A percentile compares a stretch with the other conserved stretches of the same genome.
These are phyloP conservation scores for Citropsis articulata DNA, from an alignment of 345 rosid species.

Conservation along the genomic window DNA sequence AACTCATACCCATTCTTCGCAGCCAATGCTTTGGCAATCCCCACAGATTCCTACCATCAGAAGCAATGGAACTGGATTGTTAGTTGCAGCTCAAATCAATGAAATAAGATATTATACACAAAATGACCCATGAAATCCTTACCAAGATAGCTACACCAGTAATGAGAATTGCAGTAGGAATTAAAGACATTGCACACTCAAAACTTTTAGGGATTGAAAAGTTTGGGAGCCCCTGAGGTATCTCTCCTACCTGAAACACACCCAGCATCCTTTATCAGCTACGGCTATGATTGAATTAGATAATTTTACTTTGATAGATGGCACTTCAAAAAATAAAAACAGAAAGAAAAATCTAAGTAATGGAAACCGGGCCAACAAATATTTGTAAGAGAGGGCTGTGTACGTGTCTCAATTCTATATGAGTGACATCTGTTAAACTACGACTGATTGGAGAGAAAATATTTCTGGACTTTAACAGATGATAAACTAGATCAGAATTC, in stretches of 20 bases:
- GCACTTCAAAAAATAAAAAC: neutral
- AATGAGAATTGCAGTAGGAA: constrained; percentile 90
- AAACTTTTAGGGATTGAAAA: constrained; percentile 81
- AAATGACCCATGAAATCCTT: constrained; percentile 32
- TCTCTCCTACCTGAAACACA: constrained; percentile 82
- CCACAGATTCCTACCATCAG: constrained; percentile 85
- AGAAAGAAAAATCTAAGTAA: neutral
- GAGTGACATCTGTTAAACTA: neutral
- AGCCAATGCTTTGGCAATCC: constrained; percentile 99
- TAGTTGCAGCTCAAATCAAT: constrained; percentile 13
- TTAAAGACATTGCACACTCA: constrained; percentile 62
- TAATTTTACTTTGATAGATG: neutral
- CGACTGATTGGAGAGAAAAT: neutral
- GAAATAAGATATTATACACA: constrained; percentile 6
- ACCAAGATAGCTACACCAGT: constrained; percentile 99
- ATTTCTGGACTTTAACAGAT: neutral
- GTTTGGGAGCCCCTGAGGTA: constrained; percentile 93
- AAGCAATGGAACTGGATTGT: neutral
- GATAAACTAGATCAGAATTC: neutral
- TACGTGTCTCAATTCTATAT: neutral
- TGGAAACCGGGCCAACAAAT: neutral
- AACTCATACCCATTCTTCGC: constrained; percentile 95
- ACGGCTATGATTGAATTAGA: neutral
- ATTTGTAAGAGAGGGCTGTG: neutral
- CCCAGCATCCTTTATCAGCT: constrained; percentile 22